A percentile compares a stretch with the other conserved stretches of the same genome.
Evolutionary conservation across 2,329 filamentous ascomycete species (phyloP).

Genomic region (Cordyceps pruinosa): DNA sequence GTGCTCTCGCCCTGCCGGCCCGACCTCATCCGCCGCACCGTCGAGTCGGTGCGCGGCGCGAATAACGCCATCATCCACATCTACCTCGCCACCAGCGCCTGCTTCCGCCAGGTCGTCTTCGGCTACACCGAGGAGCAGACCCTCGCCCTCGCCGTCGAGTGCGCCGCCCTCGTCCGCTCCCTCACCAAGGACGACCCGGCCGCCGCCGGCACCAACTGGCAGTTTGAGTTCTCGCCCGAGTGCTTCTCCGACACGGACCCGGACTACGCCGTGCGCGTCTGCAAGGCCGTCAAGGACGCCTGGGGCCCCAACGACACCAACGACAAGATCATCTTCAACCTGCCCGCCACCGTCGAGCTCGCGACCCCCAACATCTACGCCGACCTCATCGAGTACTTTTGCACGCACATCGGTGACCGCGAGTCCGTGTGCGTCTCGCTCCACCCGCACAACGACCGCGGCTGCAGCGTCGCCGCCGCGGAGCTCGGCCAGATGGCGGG

Average conservation of each 20-base stretch:
- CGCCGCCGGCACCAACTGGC: constrained; percentile 57
- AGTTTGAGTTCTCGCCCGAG: constrained; percentile 79
- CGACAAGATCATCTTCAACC: constrained; percentile 83
- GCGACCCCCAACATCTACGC: constrained; percentile 86
- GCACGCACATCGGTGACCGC: constrained; percentile 72
- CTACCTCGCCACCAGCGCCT: constrained; percentile 92
- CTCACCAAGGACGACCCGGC: constrained; percentile 74
- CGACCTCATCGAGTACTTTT: constrained; percentile 95
- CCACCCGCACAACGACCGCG: constrained; percentile 92
- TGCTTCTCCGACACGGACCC: constrained; percentile 85
- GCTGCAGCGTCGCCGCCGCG: constrained; percentile 80
- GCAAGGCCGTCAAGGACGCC: constrained; percentile 86
- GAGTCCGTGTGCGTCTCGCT: constrained; percentile 85
- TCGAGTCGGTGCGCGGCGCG: constrained; percentile 79
- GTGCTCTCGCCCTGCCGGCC: constrained; percentile 87
- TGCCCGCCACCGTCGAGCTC: constrained; percentile 94
- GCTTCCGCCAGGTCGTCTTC: constrained; percentile 89
- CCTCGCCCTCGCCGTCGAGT: constrained; percentile 74
- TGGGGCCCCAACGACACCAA: constrained; percentile 77
- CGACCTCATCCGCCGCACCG: constrained; percentile 82
- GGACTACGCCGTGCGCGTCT: constrained; percentile 76
- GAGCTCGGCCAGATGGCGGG: constrained; percentile 96
- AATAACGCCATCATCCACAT: constrained; percentile 95
- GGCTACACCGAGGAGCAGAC: constrained; percentile 77
- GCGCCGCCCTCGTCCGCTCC: constrained; percentile 77